A percentile compares a stretch with the other conserved stretches of the same genome.
Evolutionary conservation across 352 stramenopile species (phyloP).

Genomic region (Achlya hypogyna): DNA sequence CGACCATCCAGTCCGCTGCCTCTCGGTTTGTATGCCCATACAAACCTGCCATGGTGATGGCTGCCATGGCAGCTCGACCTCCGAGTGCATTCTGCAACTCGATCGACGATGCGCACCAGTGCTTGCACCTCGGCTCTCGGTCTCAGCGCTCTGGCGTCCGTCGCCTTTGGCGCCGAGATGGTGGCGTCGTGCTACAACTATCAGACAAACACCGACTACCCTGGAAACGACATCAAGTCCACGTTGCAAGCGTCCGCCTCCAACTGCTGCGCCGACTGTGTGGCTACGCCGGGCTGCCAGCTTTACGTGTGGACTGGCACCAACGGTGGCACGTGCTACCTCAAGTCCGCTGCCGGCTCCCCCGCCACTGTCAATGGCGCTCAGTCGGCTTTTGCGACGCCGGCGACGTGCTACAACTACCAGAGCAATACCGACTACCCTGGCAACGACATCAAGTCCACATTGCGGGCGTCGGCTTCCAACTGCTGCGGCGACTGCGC

Average conservation of each 20-base stretch:
- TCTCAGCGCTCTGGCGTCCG: not conserved
- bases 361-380: not conserved
- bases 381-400: not conserved
- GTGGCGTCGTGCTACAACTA: not conserved
- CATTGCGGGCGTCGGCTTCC: too few relatives aligned
- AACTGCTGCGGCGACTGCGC: too few relatives aligned
- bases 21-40: not conserved
- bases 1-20: too few relatives aligned
- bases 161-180: not conserved
- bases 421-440: not conserved
- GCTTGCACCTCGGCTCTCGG: not conserved
- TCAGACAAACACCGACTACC: conserved; percentile 11
- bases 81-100: not conserved
- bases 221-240: conserved; percentile 23
- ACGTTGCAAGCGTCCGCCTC: conserved; percentile 20
- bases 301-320: conserved; percentile 2
- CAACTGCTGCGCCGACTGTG: conserved; percentile 17
- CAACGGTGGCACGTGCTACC: conserved; percentile 11
- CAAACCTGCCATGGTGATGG: not conserved
- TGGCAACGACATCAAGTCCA: not conserved
- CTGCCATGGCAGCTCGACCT: not conserved
- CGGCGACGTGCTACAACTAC: not conserved
- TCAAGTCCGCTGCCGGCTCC: not conserved
- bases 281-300: not conserved
- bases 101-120: not conserved